These are phyloP conservation scores for Fusarium sp. DNA, from an alignment of 2,329 filamentous ascomycete species.

Conservation along the genomic window DNA sequence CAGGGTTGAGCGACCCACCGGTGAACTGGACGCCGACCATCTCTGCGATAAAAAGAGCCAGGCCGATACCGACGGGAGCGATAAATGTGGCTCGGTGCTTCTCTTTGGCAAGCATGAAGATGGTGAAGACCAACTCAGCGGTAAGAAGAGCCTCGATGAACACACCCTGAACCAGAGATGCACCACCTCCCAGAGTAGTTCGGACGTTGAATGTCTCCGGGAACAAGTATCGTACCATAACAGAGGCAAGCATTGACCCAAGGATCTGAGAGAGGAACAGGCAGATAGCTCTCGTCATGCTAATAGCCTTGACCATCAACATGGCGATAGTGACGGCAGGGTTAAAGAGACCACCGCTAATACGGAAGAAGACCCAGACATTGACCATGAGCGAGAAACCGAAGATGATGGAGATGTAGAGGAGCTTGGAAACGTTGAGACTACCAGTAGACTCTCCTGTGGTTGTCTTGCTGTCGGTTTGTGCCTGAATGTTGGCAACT, in stretches of 20 bases:
- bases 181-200: slow-evolving; percentile 52
- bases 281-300: slow-evolving; percentile 54
- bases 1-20: slow-evolving; percentile 58
- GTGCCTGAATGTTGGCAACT: slow-evolving; percentile 52
- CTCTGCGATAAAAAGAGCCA: slow-evolving; percentile 57
- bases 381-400: slow-evolving; percentile 57
- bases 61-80: slow-evolving; percentile 58
- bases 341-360: slow-evolving; percentile 53
- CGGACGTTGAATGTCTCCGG: slow-evolving; percentile 54
- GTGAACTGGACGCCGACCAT: slow-evolving; percentile 59
- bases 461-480: slow-evolving; percentile 49
- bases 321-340: slow-evolving; percentile 60
- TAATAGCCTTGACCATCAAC: slow-evolving; percentile 59
- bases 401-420: slow-evolving; percentile 55
- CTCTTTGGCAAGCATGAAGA: slow-evolving; percentile 63
- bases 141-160: slow-evolving; percentile 61
- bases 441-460: slow-evolving; percentile 54
- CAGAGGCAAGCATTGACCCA: slow-evolving; percentile 55
- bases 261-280: slow-evolving; percentile 62
- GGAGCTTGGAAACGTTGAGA: slow-evolving; percentile 54
- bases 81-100: slow-evolving; percentile 59
- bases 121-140: slow-evolving; percentile 58
- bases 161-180: slow-evolving; percentile 55
- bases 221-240: slow-evolving; percentile 54
- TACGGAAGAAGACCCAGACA: slow-evolving; percentile 59